Evolutionary conservation across 139 green algal genomes (phyloP), one percentile per base, ranked within the genome.

Genomic region (Limnomonas spitsbergensis): DNA sequence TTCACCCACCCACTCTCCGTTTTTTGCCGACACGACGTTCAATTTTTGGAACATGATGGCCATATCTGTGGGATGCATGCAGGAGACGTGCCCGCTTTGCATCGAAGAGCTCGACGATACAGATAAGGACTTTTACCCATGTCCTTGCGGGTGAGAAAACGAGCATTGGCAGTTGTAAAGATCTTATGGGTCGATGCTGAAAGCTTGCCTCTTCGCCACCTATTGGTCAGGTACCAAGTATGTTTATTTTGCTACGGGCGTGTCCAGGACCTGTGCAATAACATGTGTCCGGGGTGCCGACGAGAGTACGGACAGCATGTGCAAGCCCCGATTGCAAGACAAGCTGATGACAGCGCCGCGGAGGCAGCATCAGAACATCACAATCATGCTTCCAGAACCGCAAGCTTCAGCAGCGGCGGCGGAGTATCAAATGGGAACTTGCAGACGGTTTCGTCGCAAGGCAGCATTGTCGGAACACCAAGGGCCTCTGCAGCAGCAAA

Each of bases 21-120:
- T n/a, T n/a, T n/a, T n/a, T n/a, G n/a, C n/a, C n/a, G n/a, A n/a
- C n/a, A n/a, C n/a, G n/a, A n/a, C n/a, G n/a, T n/a, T n/a, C n/a
- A n/a, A n/a, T n/a, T n/a, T n/a, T n/a, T n/a, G n/a, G n/a, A n/a
- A n/a, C n/a, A n/a, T n/a, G n/a, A 20, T 61, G 47, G 47, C 20
- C 47, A 14, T 61, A 61, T 29, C 47, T 14, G 14, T 61, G 47
- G 14, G 14, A 14, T 26, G 36, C 36, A 47, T 47, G 34, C 73
- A 78, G 52, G 73, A 78, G 52, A 70, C 37, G 36, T 91, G 87
- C 69, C 87, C 87, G 1, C 76, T 91, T 72, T 91, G 87, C 54
- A 80, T 91, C n/a, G 87, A 91, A 52, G 47, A 80, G 2, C 76
- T 91, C 29, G 87, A 91, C 37, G 78, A 84, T 1, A 91, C 87